Evolutionary conservation across 163 green algal species (phyloP).

Genomic region (Chlamydomonas reinhardtii): DNA sequence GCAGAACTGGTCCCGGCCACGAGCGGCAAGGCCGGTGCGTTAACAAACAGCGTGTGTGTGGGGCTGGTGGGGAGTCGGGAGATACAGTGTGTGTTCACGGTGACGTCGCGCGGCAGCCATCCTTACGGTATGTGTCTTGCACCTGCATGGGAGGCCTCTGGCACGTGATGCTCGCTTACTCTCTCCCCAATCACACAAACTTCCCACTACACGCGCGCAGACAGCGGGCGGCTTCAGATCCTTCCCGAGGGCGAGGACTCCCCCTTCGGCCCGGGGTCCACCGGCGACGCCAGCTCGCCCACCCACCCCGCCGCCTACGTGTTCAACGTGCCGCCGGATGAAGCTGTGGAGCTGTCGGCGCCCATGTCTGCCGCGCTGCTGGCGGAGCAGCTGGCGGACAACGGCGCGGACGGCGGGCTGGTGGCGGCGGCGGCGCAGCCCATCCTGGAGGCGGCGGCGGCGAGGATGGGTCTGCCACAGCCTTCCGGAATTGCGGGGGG

Average conservation of each 20-base stretch:
- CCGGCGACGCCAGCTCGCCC: background rate
- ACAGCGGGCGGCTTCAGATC: too few relatives aligned
- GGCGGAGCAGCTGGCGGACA: background rate
- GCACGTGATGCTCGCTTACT: too few relatives aligned
- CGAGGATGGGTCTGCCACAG: too few relatives aligned
- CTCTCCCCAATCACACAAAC: too few relatives aligned
- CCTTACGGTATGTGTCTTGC: too few relatives aligned
- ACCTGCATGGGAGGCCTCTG: too few relatives aligned
- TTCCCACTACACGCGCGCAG: too few relatives aligned
- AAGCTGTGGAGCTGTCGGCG: slow-evolving; percentile 16
- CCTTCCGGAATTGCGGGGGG: too few relatives aligned
- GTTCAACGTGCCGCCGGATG: slow-evolving; percentile 12
- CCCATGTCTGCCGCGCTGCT: background rate
- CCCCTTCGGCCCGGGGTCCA: slow-evolving; percentile 19
- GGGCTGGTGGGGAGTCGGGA: too few relatives aligned
- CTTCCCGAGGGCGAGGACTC: background rate
- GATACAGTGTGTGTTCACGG: too few relatives aligned
- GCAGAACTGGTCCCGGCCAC: background rate
- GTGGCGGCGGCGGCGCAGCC: background rate
- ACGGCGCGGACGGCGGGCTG: background rate
- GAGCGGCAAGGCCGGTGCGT: background rate
- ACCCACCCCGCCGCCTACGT: background rate
- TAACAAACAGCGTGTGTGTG: too few relatives aligned
- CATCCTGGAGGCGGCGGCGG: background rate
- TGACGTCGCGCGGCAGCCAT: too few relatives aligned